Conservation (phyloP, 2,329 filamentous ascomycete species). For the Cordyceps pruinosa region DNA sequence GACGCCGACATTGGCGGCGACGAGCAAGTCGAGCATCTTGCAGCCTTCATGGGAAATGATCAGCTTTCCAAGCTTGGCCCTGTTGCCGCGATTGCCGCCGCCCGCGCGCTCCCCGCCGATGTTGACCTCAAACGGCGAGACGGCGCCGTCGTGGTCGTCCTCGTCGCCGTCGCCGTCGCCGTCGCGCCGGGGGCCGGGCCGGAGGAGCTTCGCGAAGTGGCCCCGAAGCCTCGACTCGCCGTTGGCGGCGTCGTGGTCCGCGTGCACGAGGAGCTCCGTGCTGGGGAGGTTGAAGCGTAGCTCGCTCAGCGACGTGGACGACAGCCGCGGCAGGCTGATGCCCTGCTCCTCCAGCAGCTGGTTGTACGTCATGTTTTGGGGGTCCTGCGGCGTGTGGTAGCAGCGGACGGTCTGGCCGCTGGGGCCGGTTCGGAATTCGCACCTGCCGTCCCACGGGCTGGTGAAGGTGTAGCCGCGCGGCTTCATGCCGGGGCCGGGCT, state of each 20-base stretch:
- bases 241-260: conserved; percentile 25
- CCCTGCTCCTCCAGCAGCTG: conserved; percentile 34
- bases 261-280: conserved; percentile 36
- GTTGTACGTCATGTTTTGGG: conserved; percentile 30
- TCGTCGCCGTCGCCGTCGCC: conserved; percentile 35
- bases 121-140: conserved; percentile 56
- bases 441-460: conserved; percentile 81
- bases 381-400: conserved; percentile 58
- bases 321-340: conserved; percentile 25
- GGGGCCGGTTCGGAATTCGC: conserved; percentile 74
- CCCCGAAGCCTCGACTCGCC: conserved; percentile 30
- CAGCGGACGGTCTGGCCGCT: conserved; percentile 70
- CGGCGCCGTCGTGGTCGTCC: conserved; percentile 24
- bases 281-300: conserved; percentile 82
- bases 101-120: conserved; percentile 79
- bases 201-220: conserved; percentile 37
- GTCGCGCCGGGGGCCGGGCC: conserved; percentile 23
- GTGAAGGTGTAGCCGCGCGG: conserved; percentile 67
- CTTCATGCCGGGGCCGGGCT: conserved; percentile 41
- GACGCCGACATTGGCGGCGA: conserved; percentile 83
- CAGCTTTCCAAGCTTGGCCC: conserved; percentile 88
- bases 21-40: conserved; percentile 90
- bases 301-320: conserved; percentile 60
- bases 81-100: conserved; percentile 76
- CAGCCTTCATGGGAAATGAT: conserved; percentile 83